Evolutionary conservation across 345 rosid genomes (phyloP).

Genomic region (Cardamine resedifolia): DNA sequence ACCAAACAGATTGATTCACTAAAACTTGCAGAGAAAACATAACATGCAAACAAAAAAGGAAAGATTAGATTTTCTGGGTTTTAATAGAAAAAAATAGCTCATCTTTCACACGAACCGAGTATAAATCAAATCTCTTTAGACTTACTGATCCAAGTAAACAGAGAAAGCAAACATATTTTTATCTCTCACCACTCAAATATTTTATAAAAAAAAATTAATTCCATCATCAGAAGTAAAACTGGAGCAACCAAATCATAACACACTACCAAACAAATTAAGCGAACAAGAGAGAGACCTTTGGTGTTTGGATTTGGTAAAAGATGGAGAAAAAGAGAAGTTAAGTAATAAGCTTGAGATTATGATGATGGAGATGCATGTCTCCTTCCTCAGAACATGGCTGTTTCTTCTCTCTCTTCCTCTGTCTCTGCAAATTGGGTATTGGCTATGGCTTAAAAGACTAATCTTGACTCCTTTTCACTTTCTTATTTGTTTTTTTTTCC

Average conservation of each 20-base stretch:
- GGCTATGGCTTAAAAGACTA: conserved; percentile 40
- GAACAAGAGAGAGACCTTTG: conserved; percentile 31
- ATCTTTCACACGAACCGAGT: conserved; percentile 1
- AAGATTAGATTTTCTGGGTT: background rate
- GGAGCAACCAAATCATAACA: conserved; percentile 28
- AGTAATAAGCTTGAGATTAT: conserved; percentile 29
- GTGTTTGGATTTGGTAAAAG: conserved; percentile 31
- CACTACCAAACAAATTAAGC: conserved; percentile 22
- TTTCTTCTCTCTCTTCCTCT: conserved; percentile 26
- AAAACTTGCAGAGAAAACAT: background rate
- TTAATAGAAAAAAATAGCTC: background rate
- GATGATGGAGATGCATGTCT: conserved; percentile 37
- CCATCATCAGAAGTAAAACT: conserved; percentile 14
- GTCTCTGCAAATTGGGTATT: conserved; percentile 39
- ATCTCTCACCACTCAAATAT: too few relatives aligned
- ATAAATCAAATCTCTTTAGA: conserved; percentile 17
- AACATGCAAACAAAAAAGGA: conserved; percentile 32
- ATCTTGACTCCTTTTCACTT: conserved; percentile 28
- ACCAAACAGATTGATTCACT: conserved; percentile 2
- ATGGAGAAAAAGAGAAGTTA: conserved; percentile 35
- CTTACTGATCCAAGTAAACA: conserved; percentile 32
- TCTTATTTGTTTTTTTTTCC: background rate
- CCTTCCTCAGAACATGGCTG: conserved; percentile 45
- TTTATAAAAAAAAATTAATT: background rate
- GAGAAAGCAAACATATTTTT: conserved; percentile 11